Evolutionary conservation across 208 protist genomes (phyloP), one percentile per base, ranked within the genome.

Genomic region (Wallacemonas collosoma): DNA sequence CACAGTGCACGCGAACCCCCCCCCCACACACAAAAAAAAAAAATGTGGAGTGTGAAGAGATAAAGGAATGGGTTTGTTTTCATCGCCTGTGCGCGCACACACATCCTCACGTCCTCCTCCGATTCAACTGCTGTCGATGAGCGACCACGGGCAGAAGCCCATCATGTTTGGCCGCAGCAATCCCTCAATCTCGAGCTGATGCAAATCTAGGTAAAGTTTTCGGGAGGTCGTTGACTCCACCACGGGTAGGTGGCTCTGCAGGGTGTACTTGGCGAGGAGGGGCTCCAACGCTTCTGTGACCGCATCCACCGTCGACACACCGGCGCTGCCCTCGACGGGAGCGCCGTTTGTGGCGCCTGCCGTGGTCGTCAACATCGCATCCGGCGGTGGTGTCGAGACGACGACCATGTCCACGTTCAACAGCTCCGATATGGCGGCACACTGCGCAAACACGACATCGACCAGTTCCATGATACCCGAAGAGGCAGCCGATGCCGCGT

Each of bases 391-490:
- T 1, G 57, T 71, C 3, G 75, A 50, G 3, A 60, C 64, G 1
- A 36, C 72, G 39, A 83, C 72, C 41, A 86, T 62, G 36, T 90
- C 77, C 36, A 84, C 79, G 36, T 60, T 82, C 50, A 91, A 67
- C 43, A 86, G 38, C 60, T 85, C 76, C 11, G 86, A 88, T 17
- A 94, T 90, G 6, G 89, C 89, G 2, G 86, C 89, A 66, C 79
- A 91, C 71, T 94, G 89, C 57, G 86, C 86, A 77, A 94, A 91
- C 11, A 87, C 68, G 2, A 90, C 78, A 14, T 90, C 81, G 1
- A 85, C 82, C 1, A 94, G 73, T 9, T 73, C 55, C 75, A 39
- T 62, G 38, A 41, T 71, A 5, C 15, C 41, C 11, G 44, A 44
- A 5, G 44, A 50, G 5, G 68, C 44, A 5, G 50, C 12, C 6